Evolutionary conservation across 257 asterid genomes (phyloP).

Genomic region (Apocynum venetum): DNA sequence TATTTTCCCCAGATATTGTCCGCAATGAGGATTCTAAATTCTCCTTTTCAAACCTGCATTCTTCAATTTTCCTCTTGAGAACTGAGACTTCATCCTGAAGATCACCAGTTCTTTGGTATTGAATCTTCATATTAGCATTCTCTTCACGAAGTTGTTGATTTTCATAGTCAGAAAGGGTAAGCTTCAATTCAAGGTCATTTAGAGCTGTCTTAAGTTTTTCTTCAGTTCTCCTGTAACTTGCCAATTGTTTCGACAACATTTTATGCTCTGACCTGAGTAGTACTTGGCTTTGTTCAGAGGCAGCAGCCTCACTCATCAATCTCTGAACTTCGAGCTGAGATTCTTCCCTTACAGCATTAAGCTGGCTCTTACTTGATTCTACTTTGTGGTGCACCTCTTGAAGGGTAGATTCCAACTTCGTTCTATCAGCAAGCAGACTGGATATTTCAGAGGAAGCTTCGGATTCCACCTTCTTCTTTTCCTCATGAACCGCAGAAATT

Average conservation of each 20-base stretch:
- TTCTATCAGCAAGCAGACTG: slow-evolving; percentile 37
- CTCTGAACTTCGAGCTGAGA: slow-evolving; percentile 37
- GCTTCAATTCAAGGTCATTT: slow-evolving; percentile 70
- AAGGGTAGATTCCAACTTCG: slow-evolving; percentile 40
- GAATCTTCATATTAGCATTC: slow-evolving; percentile 38
- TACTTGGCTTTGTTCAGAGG: slow-evolving; percentile 31
- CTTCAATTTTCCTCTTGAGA: slow-evolving; percentile 43
- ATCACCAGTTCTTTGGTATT: slow-evolving; percentile 42
- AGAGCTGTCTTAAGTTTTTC: slow-evolving; percentile 56
- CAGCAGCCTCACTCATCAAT: slow-evolving; percentile 38
- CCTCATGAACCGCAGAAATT: slow-evolving; percentile 32
- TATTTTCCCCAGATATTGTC: slow-evolving; percentile 37
- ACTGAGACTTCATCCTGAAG: slow-evolving; percentile 50
- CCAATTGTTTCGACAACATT: slow-evolving; percentile 36
- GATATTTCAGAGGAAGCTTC: slow-evolving; percentile 40
- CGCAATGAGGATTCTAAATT: slow-evolving; percentile 41
- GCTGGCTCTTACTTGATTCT: slow-evolving; percentile 30
- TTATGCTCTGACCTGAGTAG: slow-evolving; percentile 47
- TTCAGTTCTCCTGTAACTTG: slow-evolving; percentile 49
- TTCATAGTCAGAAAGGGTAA: slow-evolving; percentile 61
- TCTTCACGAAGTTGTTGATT: slow-evolving; percentile 61
- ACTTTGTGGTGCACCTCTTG: slow-evolving; percentile 36
- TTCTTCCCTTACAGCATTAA: slow-evolving; percentile 24
- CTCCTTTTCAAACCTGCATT: slow-evolving; percentile 41
- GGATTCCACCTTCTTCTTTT: slow-evolving; percentile 37